These are phyloP conservation scores for Polychaeton citri DNA, from an alignment of 2,329 filamentous ascomycete genomes.

Conservation along the genomic window DNA sequence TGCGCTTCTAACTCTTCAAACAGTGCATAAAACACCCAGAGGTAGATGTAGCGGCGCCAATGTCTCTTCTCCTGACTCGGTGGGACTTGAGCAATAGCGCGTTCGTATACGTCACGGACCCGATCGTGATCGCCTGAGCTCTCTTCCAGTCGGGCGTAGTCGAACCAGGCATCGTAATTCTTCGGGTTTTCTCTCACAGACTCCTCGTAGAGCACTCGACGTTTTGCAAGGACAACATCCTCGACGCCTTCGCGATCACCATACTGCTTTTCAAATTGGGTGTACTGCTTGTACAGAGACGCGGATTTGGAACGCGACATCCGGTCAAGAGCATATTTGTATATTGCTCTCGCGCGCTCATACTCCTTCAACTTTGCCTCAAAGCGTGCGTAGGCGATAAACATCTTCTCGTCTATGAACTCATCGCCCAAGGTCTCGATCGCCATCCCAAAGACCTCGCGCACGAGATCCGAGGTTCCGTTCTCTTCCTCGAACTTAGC, in stretches of 20 bases:
- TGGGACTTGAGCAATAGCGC: slow-evolving; percentile 87
- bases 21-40: slow-evolving; percentile 94
- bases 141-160: slow-evolving; percentile 85
- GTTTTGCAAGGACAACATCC: slow-evolving; percentile 88
- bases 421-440: slow-evolving; percentile 86
- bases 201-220: slow-evolving; percentile 86
- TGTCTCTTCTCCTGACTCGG: slow-evolving; percentile 94
- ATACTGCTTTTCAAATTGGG: slow-evolving; percentile 96
- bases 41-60: slow-evolving; percentile 93
- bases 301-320: slow-evolving; percentile 78
- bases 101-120: slow-evolving; percentile 85
- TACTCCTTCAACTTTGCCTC: slow-evolving; percentile 93
- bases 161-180: slow-evolving; percentile 96
- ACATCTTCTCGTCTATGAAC: slow-evolving; percentile 90
- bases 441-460: slow-evolving; percentile 80
- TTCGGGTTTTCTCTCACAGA: slow-evolving; percentile 86
- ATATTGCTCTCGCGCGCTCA: slow-evolving; percentile 84
- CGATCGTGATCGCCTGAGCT: slow-evolving; percentile 67
- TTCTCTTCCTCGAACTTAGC: slow-evolving; percentile 92
- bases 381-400: slow-evolving; percentile 89
- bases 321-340: slow-evolving; percentile 89
- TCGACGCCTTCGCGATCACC: slow-evolving; percentile 88
- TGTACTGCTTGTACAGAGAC: slow-evolving; percentile 82
- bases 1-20: slow-evolving; percentile 84
- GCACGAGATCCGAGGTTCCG: slow-evolving; percentile 79